Evolutionary conservation across 2,329 filamentous ascomycete genomes (phyloP).

Genomic region (Chalara sp.): DNA sequence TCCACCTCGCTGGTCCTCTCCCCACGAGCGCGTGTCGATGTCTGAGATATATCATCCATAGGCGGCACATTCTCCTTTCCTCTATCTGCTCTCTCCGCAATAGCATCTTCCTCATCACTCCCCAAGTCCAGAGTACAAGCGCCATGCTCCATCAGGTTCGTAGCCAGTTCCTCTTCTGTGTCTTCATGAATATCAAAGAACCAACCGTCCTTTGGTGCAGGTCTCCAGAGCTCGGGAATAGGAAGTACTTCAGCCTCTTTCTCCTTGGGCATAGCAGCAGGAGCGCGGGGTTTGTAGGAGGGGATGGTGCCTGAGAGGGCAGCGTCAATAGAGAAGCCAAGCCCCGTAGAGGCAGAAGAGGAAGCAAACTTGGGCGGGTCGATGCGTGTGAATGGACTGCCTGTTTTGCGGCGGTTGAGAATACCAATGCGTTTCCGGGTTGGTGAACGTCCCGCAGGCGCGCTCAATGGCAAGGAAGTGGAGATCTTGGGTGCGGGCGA

Average conservation of each 20-base stretch:
- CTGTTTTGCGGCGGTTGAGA: slow-evolving; percentile 59
- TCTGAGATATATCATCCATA: slow-evolving; percentile 55
- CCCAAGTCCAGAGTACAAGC: slow-evolving; percentile 83
- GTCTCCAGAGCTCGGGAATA: slow-evolving; percentile 31
- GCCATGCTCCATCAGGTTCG: slow-evolving; percentile 87
- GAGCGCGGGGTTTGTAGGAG: slow-evolving; percentile 43
- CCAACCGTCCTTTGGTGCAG: slow-evolving; percentile 61
- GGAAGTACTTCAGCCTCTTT: not conserved
- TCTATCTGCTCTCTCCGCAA: slow-evolving; percentile 46
- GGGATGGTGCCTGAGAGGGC: slow-evolving; percentile 73
- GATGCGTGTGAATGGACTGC: slow-evolving; percentile 59
- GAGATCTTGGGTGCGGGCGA: slow-evolving; percentile 43
- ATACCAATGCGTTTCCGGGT: slow-evolving; percentile 66
- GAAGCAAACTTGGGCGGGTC: slow-evolving; percentile 59
- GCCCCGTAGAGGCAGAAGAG: slow-evolving; percentile 26
- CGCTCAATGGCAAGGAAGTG: slow-evolving; percentile 48
- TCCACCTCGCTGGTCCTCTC: slow-evolving; percentile 13
- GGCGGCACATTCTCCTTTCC: slow-evolving; percentile 96
- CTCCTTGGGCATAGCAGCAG: slow-evolving; percentile 15
- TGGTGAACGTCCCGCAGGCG: slow-evolving; percentile 77
- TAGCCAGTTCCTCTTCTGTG: slow-evolving; percentile 81
- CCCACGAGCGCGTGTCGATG: slow-evolving; percentile 29
- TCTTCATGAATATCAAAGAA: slow-evolving; percentile 95
- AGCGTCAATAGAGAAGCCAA: slow-evolving; percentile 76
- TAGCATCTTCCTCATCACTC: slow-evolving; percentile 68